phyloP scores from a whole-genome alignment of 2,329 filamentous ascomycete genomes.

The Botryotinia narcissicola region DNA sequence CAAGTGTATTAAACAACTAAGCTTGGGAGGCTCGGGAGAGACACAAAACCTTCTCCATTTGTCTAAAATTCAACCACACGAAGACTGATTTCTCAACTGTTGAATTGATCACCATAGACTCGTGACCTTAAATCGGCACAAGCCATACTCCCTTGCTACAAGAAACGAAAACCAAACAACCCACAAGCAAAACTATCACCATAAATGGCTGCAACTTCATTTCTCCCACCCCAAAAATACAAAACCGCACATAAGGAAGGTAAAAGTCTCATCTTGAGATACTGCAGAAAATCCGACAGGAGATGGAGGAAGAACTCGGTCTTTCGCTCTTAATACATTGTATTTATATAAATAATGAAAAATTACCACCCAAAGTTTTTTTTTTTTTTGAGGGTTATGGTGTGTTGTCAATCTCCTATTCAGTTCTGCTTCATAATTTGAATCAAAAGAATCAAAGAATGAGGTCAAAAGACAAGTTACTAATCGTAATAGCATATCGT shows the following conservation, averaged over 20 bases:
- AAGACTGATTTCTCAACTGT: background rate
- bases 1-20: no score
- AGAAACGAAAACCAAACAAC: background rate
- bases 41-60: background rate
- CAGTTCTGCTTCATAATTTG: background rate
- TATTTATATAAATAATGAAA: background rate
- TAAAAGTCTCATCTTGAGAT: background rate
- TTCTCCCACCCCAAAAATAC: background rate
- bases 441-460: background rate
- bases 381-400: background rate
- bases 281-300: background rate
- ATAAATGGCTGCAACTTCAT: background rate
- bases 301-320: background rate
- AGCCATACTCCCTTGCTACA: background rate
- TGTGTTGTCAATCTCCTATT: background rate
- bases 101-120: background rate
- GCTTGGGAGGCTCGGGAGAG: background rate
- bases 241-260: background rate
- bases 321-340: background rate
- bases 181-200: background rate
- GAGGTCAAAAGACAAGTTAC: background rate
- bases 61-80: background rate
- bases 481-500: background rate
- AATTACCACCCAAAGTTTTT: background rate
- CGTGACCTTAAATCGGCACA: background rate